phyloP scores from a whole-genome alignment of 345 rosid species.

The Murraya paniculata region DNA sequence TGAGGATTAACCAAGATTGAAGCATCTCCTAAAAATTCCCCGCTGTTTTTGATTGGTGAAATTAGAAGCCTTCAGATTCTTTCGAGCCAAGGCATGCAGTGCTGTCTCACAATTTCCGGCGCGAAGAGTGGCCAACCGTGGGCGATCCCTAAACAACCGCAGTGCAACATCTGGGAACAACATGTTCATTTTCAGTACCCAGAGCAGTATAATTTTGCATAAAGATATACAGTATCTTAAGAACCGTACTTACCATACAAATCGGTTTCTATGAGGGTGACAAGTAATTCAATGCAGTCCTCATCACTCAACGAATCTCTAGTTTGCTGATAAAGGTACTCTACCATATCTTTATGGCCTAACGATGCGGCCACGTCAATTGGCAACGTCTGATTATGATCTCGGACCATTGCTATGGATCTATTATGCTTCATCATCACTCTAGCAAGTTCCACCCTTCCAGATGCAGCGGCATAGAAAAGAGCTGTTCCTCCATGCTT shows the following conservation, averaged over 20 bases:
- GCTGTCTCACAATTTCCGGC: neutral
- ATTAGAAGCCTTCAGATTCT: neutral
- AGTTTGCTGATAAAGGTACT: neutral
- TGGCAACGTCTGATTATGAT: neutral
- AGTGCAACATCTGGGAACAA: slow-evolving; percentile 5
- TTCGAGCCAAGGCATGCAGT: slow-evolving; percentile 20
- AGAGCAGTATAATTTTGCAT: neutral
- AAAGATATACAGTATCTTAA: neutral
- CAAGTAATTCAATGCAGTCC: neutral
- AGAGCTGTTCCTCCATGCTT: neutral
- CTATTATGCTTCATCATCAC: neutral
- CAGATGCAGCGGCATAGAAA: slow-evolving; percentile 8
- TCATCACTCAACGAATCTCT: neutral
- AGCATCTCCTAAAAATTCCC: neutral
- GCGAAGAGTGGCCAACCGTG: neutral
- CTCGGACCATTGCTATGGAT: neutral
- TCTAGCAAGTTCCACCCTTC: slow-evolving; percentile 8
- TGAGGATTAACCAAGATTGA: neutral
- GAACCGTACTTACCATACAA: neutral
- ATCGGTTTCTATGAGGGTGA: neutral
- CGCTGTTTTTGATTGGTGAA: neutral
- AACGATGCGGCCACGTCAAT: slow-evolving; percentile 8
- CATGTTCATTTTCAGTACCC: neutral
- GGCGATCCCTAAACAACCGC: neutral
- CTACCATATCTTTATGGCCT: slow-evolving; percentile 8